These are phyloP conservation scores for Tricholoma sp. DNA, from an alignment of 768 basidiomycete species.

Conservation along the genomic window DNA sequence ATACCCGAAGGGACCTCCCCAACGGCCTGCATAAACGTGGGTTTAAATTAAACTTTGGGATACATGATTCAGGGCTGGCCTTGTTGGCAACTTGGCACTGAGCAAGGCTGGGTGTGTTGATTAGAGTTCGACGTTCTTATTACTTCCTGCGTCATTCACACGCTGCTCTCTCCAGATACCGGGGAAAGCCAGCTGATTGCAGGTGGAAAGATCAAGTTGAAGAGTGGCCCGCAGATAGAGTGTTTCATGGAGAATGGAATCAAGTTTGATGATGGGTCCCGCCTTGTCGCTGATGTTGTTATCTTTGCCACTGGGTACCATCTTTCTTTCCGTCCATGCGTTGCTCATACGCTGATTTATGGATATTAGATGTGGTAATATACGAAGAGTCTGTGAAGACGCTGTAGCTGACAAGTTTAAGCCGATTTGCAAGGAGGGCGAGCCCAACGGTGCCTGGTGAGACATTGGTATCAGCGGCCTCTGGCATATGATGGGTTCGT, in stretches of 20 bases:
- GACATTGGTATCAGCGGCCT: background rate
- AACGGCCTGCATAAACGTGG: slow-evolving; percentile 53
- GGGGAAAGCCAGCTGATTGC: slow-evolving; percentile 52
- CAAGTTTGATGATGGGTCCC: slow-evolving; percentile 41
- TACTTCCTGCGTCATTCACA: too few relatives aligned
- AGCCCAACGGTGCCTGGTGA: background rate
- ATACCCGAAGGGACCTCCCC: slow-evolving; percentile 33
- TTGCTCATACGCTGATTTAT: background rate
- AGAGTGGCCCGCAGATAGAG: slow-evolving; percentile 45
- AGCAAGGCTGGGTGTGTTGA: slow-evolving; percentile 37
- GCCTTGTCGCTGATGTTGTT: slow-evolving; percentile 43
- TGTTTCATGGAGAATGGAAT: slow-evolving; percentile 37
- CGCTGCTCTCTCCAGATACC: slow-evolving; percentile 29
- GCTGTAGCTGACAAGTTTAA: background rate
- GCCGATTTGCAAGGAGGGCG: background rate
- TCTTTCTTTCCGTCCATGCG: background rate
- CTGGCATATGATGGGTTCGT: too few relatives aligned
- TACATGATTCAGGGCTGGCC: slow-evolving; percentile 42
- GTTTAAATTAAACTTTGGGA: slow-evolving; percentile 50
- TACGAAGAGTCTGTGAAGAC: background rate
- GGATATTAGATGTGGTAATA: background rate
- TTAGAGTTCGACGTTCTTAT: background rate
- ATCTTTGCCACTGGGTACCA: slow-evolving; percentile 47
- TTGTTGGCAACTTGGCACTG: slow-evolving; percentile 43
- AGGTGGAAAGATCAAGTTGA: slow-evolving; percentile 66